Evolutionary conservation across 2,329 filamentous ascomycete genomes (phyloP), one percentile per base, ranked within the genome.

Genomic region (Paracamarosporium sp.): DNA sequence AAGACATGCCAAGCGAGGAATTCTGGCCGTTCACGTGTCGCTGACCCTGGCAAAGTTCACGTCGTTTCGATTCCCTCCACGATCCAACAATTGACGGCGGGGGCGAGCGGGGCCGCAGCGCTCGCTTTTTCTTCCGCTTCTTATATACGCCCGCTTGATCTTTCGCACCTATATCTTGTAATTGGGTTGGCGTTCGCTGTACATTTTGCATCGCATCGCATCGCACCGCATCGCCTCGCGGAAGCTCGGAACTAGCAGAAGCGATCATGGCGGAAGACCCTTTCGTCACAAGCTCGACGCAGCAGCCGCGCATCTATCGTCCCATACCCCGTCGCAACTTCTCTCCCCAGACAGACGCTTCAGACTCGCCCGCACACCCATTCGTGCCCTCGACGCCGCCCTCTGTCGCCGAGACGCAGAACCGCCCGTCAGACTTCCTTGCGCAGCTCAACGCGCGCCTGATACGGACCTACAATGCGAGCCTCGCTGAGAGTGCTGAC

Each of bases 311-410:
- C 56, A 73, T 78, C 36, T 65, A 76, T 59, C 72, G 74, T 28
- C 76, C 76, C n/a, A 68, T 75, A 8, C 75, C 76, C 9, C 75
- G 75, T 31, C 74, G 76, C 36, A 71, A 69, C 38, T 77, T 77
- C 60, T 53, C 61, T 7, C 58, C 55, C 36, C 63, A 60, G 51
- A 52, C 56, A 12, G 63, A 70, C 45, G 62, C 69, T 3, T 62
- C 65, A 20, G 72, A 74, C 54, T 70, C 71, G 25, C 66, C 66
- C 8, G 62, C 62, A 8, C 66, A 71, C 55, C 59, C 59, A n/a
- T 67, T 64, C 53, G 48, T 54, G 27, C 51, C 54, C 33, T 43
- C 65, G 9, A 66, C 65, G 9, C 67, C 66, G 1, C 66, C 65
- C 7, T 55, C 56, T 30, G 59, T 65, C 38, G 59, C 43, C 38